Base-by-base conservation (phyloP, 2,329 filamentous ascomycete genomes). In the Cercospora berteroae region DNA sequence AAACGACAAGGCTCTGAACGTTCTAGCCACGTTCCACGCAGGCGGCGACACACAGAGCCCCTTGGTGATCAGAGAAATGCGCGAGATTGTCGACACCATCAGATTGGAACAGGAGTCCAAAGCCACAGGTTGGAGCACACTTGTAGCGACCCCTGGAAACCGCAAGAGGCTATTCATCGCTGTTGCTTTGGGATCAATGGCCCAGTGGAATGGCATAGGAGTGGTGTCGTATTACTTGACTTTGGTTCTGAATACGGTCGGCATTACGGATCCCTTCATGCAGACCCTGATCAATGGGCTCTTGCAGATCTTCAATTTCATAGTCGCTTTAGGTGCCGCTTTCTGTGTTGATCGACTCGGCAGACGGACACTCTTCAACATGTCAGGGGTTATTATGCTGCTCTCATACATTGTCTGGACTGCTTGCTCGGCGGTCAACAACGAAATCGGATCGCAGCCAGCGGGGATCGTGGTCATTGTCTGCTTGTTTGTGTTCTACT, bases 31-130 rank as follows among this genome's bases (percentile, higher is more conserved):
- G 44, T 83, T 81, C 68, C 82, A 84, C 63, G 79, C 78, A 8
- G 79, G 81, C 67, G 82, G 81, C 5, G 78, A 84, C 64, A 71
- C 71, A 1, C 75, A 81, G 36, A 86, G 84, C 0, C 77, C 82
- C 12, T 81, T 88, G 12, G 85, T 88, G 27, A 81, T 83, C 61
- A 86, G 85, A 8, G 88, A 90, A 73, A 85, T 88, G 72, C 82
- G 82, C 0, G 86, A 90, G 75, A 89, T 89, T 70, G 79, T 83
- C 61, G 81, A 83, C 4, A 86, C 86, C 0, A 84, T 89, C 74
- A 80, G 81, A 44, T 71, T 86, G 0, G 87, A 89, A 73, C 78
- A 84, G 65, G 84, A 88, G 69, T 83, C 86, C 1, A 84, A 84
- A 67, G 44, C 60, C 2, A 69, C 70, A 5, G 65, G 67, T 9